Base-by-base conservation (phyloP, 331 rosid species). In the Ulmus americana region DNA sequence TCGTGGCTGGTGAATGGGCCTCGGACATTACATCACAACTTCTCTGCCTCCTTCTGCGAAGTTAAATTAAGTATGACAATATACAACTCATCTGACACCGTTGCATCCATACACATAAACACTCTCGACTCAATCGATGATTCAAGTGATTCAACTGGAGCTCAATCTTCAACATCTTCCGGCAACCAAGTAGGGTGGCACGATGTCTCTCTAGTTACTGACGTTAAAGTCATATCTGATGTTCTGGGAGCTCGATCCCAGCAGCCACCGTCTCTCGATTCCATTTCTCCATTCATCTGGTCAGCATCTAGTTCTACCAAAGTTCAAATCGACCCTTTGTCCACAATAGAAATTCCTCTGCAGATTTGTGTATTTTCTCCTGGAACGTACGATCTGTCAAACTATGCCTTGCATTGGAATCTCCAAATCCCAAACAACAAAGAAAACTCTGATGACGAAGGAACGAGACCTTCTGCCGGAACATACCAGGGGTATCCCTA, bases 1-100 rank as follows among this genome's bases (percentile, higher is more conserved):
- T 85, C 85, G 3, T 94, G 98, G 98, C 82, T 80, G 62, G 64
- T 94, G 64, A 88, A 87, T 6, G 97, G 95, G 62, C 97, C 97
- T 77, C 86, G 72, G 65, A 85, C 80, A 54, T 54, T 86, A 14
- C 70, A 82, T 35, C 97, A 94, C 67, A 74, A 94, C 80, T 87
- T 94, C 85, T 79, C 84, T 44, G 39, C 79, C 35, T 80, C 94
- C 10, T 78, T 89, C 57, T 82, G 90, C 38, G 95, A 89, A 82
- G 74, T 90, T 67, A 84, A 81, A 65, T 73, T 94, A 56, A 80
- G 72, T 73, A 85, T 94, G 98, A 84, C 72, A 12, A 73, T 94
- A 63, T 76, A 72, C 82, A 94, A 94, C 80, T 81, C 95, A 11
- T 76, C 95, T 4, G 76, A 72, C 39, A 75, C 71, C 3, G 63